Percentiles rank a stretch among this genome's conserved stretches.
Conservation (phyloP, 169 alveolate species). For the Plasmodium chabaudi region DNA sequence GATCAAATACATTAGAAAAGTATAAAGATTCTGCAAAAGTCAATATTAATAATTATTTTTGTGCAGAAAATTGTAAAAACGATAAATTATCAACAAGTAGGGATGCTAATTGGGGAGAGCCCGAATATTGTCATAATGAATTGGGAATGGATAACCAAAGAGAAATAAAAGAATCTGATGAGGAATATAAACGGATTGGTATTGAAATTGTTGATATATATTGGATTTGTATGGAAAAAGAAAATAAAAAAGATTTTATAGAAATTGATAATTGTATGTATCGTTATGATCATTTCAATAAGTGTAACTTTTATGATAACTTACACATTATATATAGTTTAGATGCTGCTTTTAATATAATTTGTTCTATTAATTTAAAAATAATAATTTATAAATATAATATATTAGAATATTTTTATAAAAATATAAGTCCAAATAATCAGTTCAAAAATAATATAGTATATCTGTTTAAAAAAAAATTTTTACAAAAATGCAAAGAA, state of each 20-base stretch:
- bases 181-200: slow-evolving; percentile 22
- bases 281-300: neutral
- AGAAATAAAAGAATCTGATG: neutral
- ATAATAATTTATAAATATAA: slow-evolving; percentile 59
- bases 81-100: too few relatives aligned
- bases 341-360: slow-evolving; percentile 32
- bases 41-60: too few relatives aligned
- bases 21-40: too few relatives aligned
- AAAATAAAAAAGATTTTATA: slow-evolving; percentile 12
- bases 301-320: slow-evolving; percentile 10
- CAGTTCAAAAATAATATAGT: slow-evolving; percentile 16
- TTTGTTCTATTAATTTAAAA: slow-evolving; percentile 56
- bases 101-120: too few relatives aligned
- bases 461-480: slow-evolving; percentile 22
- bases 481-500: slow-evolving; percentile 42
- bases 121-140: too few relatives aligned
- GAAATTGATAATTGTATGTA: slow-evolving; percentile 5
- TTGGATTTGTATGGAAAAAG: slow-evolving; percentile 58
- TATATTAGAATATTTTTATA: slow-evolving; percentile 55
- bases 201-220: slow-evolving; percentile 53
- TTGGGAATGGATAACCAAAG: too few relatives aligned
- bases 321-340: slow-evolving; percentile 57
- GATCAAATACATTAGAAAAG: too few relatives aligned
- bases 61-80: too few relatives aligned
- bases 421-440: slow-evolving; percentile 18